Evolutionary conservation across 1,284 basidiomycete species (phyloP).

Genomic region (Pholiota adiposa): DNA sequence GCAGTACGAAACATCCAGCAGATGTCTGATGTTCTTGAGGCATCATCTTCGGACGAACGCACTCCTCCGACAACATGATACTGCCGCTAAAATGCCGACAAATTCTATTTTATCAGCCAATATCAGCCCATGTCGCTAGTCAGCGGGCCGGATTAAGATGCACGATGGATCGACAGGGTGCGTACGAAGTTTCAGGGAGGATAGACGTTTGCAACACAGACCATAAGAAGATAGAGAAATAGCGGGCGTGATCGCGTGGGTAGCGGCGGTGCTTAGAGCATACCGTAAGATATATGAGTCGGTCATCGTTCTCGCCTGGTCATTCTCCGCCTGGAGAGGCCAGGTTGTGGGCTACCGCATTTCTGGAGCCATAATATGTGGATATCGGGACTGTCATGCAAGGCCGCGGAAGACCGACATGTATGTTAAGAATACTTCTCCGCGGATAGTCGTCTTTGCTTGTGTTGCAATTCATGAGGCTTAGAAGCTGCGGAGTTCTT

Average conservation of each 20-base stretch:
- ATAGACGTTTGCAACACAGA: background rate
- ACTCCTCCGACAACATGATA: constrained; percentile 8
- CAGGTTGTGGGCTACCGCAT: background rate
- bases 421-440: background rate
- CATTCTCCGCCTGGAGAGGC: background rate
- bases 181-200: background rate
- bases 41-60: constrained; percentile 20
- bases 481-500: background rate
- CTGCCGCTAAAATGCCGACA: constrained; percentile 19
- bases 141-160: background rate
- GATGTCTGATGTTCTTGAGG: background rate
- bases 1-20: background rate
- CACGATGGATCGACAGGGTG: background rate
- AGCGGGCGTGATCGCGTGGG: constrained; percentile 1
- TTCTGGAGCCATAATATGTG: background rate
- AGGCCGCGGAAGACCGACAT: background rate
- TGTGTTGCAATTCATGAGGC: background rate
- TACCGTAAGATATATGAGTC: background rate
- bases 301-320: background rate
- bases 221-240: constrained; percentile 7
- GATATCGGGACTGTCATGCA: background rate
- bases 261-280: background rate
- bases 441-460: background rate
- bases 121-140: background rate
- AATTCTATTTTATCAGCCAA: constrained; percentile 6